Conservation (phyloP, 768 basidiomycete genomes). For the Megacollybia marginata region DNA sequence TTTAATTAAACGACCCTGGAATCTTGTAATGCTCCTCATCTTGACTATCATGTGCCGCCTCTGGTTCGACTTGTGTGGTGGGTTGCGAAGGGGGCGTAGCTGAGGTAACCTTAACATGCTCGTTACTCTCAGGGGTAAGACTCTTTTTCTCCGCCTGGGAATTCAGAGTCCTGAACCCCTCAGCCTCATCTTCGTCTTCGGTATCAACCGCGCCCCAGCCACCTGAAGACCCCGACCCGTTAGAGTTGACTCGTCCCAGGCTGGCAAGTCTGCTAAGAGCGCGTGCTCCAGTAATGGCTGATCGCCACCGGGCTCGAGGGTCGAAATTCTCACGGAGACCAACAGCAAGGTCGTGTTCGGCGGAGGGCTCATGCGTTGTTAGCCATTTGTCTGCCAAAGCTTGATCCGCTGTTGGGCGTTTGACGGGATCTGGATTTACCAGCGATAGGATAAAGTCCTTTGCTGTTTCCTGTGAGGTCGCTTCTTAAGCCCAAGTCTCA, state of each 20-base stretch:
- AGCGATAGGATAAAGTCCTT: slow-evolving; percentile 76
- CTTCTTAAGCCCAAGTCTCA: not conserved
- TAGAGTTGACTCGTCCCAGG: not conserved
- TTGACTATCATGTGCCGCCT: too few species aligned
- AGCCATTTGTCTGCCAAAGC: slow-evolving; percentile 78
- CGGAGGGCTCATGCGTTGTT: slow-evolving; percentile 53
- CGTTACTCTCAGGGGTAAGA: not conserved
- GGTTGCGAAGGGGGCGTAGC: too few species aligned
- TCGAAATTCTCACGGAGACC: slow-evolving; percentile 83
- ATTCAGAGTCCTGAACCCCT: not conserved
- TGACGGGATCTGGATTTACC: slow-evolving; percentile 60
- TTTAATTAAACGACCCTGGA: too few species aligned
- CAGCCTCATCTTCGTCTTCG: not conserved
- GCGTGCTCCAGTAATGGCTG: slow-evolving; percentile 51
- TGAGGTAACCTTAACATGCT: not conserved
- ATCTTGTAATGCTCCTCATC: too few species aligned
- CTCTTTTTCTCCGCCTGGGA: not conserved
- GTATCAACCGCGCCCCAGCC: not conserved
- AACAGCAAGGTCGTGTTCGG: slow-evolving; percentile 64
- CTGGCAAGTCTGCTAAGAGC: slow-evolving; percentile 31
- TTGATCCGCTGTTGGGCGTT: slow-evolving; percentile 67
- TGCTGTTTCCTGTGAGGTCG: slow-evolving; percentile 33
- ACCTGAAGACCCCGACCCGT: not conserved
- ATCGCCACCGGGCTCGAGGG: slow-evolving; percentile 64
- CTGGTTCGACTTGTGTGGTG: too few species aligned